Evolutionary conservation across 2,329 filamentous ascomycete genomes (phyloP).

Genomic region (Aspergillus quadricinctus): DNA sequence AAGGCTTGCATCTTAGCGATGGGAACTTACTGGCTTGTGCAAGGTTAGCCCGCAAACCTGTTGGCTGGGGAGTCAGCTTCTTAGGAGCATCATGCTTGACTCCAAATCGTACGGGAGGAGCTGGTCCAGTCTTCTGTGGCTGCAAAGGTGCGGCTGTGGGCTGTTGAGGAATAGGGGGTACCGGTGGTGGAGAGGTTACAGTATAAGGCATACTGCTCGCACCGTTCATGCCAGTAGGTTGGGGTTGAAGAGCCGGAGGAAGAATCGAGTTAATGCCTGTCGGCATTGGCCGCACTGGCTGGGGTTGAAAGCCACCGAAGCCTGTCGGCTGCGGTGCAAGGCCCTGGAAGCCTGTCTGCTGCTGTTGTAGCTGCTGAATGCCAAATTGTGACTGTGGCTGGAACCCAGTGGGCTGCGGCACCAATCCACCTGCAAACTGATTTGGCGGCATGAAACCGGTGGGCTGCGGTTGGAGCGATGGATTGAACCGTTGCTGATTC

Average conservation of each 20-base stretch:
- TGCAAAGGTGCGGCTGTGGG: slow-evolving; percentile 60
- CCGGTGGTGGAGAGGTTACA: slow-evolving; percentile 49
- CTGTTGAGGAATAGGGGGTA: slow-evolving; percentile 56
- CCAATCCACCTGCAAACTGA: slow-evolving; percentile 39
- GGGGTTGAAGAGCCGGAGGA: slow-evolving; percentile 49
- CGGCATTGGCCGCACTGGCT: slow-evolving; percentile 47
- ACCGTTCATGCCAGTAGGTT: slow-evolving; percentile 48
- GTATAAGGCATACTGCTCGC: slow-evolving; percentile 45
- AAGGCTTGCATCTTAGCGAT: not conserved
- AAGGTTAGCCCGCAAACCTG: slow-evolving; percentile 84
- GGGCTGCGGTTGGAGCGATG: slow-evolving; percentile 55
- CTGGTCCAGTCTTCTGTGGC: slow-evolving; percentile 77
- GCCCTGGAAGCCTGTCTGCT: slow-evolving; percentile 43
- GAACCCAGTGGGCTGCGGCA: slow-evolving; percentile 47
- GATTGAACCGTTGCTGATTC: slow-evolving; percentile 61
- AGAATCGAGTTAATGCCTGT: slow-evolving; percentile 51
- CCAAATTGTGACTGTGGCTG: slow-evolving; percentile 44
- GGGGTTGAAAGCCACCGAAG: slow-evolving; percentile 44
- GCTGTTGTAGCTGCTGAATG: slow-evolving; percentile 47
- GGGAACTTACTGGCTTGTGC: slow-evolving; percentile 85
- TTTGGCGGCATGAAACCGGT: slow-evolving; percentile 54
- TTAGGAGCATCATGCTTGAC: slow-evolving; percentile 65
- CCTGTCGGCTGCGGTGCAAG: slow-evolving; percentile 53
- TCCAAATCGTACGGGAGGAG: slow-evolving; percentile 86
- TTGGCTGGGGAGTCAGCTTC: slow-evolving; percentile 79